phyloP scores from a whole-genome alignment of 495 filamentous ascomycete species.

The Aspergillus biplanus region DNA sequence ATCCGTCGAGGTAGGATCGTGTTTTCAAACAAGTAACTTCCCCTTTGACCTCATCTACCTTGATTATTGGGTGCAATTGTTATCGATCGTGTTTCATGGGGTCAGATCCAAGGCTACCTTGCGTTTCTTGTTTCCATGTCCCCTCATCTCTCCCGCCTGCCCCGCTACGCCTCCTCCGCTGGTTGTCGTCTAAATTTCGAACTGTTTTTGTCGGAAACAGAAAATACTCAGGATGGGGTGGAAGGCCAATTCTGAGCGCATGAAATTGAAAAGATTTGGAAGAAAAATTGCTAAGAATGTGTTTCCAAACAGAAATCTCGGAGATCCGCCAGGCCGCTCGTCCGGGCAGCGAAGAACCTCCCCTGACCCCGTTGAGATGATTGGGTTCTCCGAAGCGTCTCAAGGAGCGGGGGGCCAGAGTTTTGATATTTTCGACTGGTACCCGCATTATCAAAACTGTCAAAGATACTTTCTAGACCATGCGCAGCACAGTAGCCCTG shows the following conservation, averaged over 20 bases:
- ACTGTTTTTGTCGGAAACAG: not conserved
- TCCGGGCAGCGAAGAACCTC: constrained; percentile 34
- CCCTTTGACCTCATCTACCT: constrained; percentile 16
- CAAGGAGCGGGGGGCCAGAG: constrained; percentile 44
- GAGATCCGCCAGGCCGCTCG: constrained; percentile 23
- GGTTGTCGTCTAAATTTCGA: not conserved
- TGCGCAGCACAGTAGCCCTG: constrained; percentile 79
- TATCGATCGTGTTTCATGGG: not conserved
- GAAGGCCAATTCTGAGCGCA: not conserved
- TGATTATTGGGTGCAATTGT: not conserved
- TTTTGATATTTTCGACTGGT: constrained; percentile 89
- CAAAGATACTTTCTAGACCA: constrained; percentile 92
- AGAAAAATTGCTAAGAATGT: constrained; percentile 14
- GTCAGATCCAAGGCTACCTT: not conserved
- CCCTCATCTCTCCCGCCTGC: not conserved
- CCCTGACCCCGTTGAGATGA: constrained; percentile 47
- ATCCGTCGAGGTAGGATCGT: constrained; percentile 47
- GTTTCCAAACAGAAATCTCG: constrained; percentile 22
- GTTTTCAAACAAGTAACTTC: constrained; percentile 45
- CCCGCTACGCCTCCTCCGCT: not conserved
- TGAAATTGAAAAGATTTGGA: constrained; percentile 4
- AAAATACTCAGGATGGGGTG: not conserved
- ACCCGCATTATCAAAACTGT: constrained; percentile 89
- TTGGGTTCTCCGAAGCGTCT: constrained; percentile 41
- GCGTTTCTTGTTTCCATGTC: not conserved